Evolutionary conservation across 208 protist genomes (phyloP).

Genomic region (Trypanosoma rangeli): DNA sequence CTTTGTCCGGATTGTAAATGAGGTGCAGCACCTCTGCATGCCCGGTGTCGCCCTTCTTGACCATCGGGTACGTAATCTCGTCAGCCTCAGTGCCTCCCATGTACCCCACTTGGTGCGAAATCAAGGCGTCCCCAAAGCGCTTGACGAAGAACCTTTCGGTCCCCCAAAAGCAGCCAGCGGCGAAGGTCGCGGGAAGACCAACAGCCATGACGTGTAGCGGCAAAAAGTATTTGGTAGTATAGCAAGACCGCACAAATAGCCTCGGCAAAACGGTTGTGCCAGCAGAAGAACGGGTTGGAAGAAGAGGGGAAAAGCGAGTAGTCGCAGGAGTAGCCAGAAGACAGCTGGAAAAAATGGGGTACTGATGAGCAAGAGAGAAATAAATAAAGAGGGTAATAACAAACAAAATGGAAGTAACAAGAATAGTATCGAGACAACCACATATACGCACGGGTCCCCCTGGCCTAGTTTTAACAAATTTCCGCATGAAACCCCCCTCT

Average conservation of each 20-base stretch:
- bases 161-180: slow-evolving; percentile 93
- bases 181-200: slow-evolving; percentile 73
- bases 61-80: slow-evolving; percentile 83
- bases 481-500: too few relatives aligned
- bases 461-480: too few relatives aligned
- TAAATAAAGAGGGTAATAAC: too few relatives aligned
- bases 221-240: neutral
- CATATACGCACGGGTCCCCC: too few relatives aligned
- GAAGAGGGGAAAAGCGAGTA: too few relatives aligned
- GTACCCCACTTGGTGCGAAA: slow-evolving; percentile 85
- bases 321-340: too few relatives aligned
- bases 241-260: too few relatives aligned
- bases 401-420: too few relatives aligned
- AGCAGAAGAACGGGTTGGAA: too few relatives aligned
- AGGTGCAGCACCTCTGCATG: slow-evolving; percentile 95
- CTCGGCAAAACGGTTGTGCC: neutral
- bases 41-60: slow-evolving; percentile 92
- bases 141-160: slow-evolving; percentile 91
- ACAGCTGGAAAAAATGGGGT: too few relatives aligned
- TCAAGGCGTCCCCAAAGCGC: slow-evolving; percentile 80
- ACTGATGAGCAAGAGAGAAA: too few relatives aligned
- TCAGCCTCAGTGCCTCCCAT: slow-evolving; percentile 73
- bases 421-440: too few relatives aligned
- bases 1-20: slow-evolving; percentile 76
- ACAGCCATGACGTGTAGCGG: slow-evolving; percentile 12